A percentile compares a stretch with the other conserved stretches of the same genome.
Evolutionary conservation across 441 rosid genomes (phyloP).

Genomic region (Mallotus japonicus): DNA sequence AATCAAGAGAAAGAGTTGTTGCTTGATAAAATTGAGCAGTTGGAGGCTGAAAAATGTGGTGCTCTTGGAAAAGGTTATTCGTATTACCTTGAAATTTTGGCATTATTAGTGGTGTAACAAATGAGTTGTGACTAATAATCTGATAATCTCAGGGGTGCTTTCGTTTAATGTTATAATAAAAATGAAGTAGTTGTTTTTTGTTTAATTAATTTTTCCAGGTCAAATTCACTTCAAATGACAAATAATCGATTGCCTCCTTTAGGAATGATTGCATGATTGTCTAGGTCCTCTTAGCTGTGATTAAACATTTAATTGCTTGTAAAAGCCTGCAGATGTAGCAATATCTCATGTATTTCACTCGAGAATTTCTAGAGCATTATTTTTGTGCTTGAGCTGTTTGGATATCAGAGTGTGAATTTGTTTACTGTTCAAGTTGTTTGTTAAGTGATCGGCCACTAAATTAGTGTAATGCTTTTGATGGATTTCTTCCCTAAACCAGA

Average conservation of each 20-base stretch:
- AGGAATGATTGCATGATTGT: not conserved
- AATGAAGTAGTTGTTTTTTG: not conserved
- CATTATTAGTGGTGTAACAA: constrained; percentile 13
- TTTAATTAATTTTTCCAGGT: not conserved
- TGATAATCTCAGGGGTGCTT: not conserved
- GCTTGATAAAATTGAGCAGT: constrained; percentile 45
- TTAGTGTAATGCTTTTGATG: constrained; percentile 16
- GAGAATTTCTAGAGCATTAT: not conserved
- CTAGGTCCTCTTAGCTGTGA: not conserved
- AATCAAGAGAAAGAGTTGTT: constrained; percentile 52
- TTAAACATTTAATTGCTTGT: not conserved
- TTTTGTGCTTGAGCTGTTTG: not conserved
- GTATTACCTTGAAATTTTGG: not conserved
- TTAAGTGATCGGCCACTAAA: not conserved
- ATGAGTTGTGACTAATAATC: constrained; percentile 4
- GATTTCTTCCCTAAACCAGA: constrained; percentile 38
- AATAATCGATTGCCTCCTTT: not conserved
- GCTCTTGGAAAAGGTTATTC: constrained; percentile 39
- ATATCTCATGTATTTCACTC: not conserved
- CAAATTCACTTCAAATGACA: not conserved
- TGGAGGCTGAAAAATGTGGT: constrained; percentile 40
- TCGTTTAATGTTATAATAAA: not conserved
- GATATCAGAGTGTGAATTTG: not conserved
- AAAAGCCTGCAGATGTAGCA: constrained; percentile 1
- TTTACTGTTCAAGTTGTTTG: not conserved